Base-by-base conservation (phyloP, 1,284 basidiomycete species). In the Flammula alnicola region DNA sequence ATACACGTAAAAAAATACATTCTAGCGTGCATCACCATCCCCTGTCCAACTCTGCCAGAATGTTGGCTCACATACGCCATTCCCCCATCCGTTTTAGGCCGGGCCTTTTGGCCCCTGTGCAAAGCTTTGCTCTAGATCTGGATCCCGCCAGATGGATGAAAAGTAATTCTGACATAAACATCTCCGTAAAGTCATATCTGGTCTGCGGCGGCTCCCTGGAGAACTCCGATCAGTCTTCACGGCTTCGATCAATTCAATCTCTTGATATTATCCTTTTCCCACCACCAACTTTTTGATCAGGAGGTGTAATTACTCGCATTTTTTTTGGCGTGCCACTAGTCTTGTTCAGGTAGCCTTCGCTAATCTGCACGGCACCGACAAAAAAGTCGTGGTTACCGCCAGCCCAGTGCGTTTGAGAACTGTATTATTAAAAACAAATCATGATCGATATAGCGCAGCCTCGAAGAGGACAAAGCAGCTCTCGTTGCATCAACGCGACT, bases 71-170 rank as follows among this genome's bases (percentile, higher is more conserved):
- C 36, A 20, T 20, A 36, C 23, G 17, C 31, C 31, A 33, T 49
- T 45, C 52, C 56, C n/a, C 52, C 56, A 55, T 57, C 44, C 40
- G 52, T 49, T 55, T 57, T 48, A 48, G 53, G 44, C 37, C 43
- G 20, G 31, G 23, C 16, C 23, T 31, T 31, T 20, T 27, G 16
- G 45, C 39, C 47, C 48, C 49, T 45, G 44, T 44, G n/a, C n/a
- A n/a, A n/a, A n/a, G n/a, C n/a, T n/a, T n/a, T 31, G 25, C 40
- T 16, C 19, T 37, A 37, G 39, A 41, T 41, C 39, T 41, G 2
- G 40, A 42, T 31, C 11, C 44, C 30, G 16, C 32, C 47, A 31
- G 30, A 44, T 33, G 35, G 40, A 44, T 45, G 31, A 22, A 16
- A n/a, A n/a, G n/a, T n/a, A 17, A 17, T 38, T 16, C 52, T 43